Conservation (phyloP, 257 asterid species). For the Agastache rugosa region DNA sequence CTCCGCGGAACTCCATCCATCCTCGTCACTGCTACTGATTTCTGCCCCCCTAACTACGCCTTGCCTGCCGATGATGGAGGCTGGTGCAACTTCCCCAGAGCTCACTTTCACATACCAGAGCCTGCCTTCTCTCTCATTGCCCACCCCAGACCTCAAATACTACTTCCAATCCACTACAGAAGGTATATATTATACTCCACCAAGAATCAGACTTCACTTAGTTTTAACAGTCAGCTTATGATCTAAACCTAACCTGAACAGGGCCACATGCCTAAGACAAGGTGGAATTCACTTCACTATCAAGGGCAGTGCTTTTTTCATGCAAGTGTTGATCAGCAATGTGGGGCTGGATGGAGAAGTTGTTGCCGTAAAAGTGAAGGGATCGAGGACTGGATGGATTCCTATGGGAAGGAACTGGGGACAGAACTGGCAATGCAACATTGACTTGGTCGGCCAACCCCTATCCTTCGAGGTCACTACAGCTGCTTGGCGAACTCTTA, state of each 20-base stretch:
- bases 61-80: constrained; percentile 41
- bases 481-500: constrained; percentile 50
- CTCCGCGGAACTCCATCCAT: constrained; percentile 33
- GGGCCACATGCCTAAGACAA: constrained; percentile 68
- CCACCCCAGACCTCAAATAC: constrained; percentile 24
- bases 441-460: constrained; percentile 61
- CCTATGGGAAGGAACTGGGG: constrained; percentile 79
- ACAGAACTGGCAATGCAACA: constrained; percentile 67
- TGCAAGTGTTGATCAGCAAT: constrained; percentile 62
- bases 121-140: constrained; percentile 40
- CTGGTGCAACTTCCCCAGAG: constrained; percentile 50
- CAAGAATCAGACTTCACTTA: background rate
- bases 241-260: constrained; percentile 26
- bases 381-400: constrained; percentile 47
- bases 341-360: constrained; percentile 72
- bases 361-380: constrained; percentile 46
- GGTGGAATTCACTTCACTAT: constrained; percentile 65
- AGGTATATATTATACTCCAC: constrained; percentile 22
- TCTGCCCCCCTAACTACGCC: constrained; percentile 44
- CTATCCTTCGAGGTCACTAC: constrained; percentile 67
- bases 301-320: constrained; percentile 52
- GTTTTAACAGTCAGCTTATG: background rate
- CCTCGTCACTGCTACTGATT: constrained; percentile 41
- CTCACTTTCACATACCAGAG: constrained; percentile 40
- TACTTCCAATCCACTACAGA: constrained; percentile 40